phyloP scores from a whole-genome alignment of 1,284 basidiomycete genomes.

The Leccinum pallidistipes region DNA sequence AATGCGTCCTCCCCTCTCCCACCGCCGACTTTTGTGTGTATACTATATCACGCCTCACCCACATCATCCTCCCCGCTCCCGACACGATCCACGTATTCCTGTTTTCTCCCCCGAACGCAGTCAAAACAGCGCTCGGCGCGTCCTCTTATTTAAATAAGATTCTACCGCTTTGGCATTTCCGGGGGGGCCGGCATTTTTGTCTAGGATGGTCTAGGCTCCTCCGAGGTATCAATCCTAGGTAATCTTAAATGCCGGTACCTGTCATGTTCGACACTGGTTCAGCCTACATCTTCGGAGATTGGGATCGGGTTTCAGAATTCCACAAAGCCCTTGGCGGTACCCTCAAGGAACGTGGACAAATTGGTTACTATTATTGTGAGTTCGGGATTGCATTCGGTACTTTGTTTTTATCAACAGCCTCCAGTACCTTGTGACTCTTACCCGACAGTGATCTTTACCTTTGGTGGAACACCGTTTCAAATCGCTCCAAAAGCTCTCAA shows the following conservation, averaged over 20 bases:
- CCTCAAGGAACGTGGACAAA: neutral
- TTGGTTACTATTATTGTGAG: neutral
- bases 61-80: slow-evolving; percentile 24
- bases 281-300: neutral
- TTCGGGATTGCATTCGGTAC: neutral
- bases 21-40: slow-evolving; percentile 7
- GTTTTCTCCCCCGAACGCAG: slow-evolving; percentile 12
- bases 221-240: too few relatives aligned
- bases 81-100: slow-evolving; percentile 22
- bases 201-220: too few relatives aligned
- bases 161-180: too few relatives aligned
- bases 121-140: too few relatives aligned
- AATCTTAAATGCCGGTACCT: too few relatives aligned
- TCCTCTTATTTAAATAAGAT: too few relatives aligned
- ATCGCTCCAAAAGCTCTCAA: neutral
- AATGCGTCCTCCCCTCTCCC: slow-evolving; percentile 8
- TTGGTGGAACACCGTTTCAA: neutral
- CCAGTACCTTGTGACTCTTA: neutral
- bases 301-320: neutral
- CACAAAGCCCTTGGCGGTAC: neutral
- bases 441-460: neutral
- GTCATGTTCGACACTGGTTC: too few relatives aligned
- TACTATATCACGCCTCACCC: slow-evolving; percentile 12
- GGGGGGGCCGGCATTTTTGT: too few relatives aligned
- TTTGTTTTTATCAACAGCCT: neutral